Evolutionary conservation across 345 rosid genomes (phyloP).

Genomic region (Schrenkiella parvula): DNA sequence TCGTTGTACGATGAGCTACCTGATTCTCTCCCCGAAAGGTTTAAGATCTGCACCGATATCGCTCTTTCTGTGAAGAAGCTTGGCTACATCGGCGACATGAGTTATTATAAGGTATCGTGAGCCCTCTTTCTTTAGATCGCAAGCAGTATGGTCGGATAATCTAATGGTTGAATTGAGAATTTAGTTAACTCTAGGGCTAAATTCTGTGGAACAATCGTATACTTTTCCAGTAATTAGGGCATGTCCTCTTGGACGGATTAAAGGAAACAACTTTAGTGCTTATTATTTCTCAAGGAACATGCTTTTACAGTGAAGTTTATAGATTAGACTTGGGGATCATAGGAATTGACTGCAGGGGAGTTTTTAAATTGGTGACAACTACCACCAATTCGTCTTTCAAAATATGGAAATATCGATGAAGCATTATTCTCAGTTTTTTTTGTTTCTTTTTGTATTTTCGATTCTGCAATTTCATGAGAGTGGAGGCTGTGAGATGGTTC

Average conservation of each 20-base stretch:
- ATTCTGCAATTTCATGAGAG: not conserved
- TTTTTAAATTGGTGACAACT: not conserved
- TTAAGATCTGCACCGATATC: slow-evolving; percentile 59
- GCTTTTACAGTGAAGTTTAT: not conserved
- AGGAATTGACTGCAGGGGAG: not conserved
- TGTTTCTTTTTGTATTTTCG: not conserved
- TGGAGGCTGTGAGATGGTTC: not conserved
- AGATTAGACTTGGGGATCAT: not conserved
- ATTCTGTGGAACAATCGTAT: not conserved
- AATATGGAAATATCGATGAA: not conserved
- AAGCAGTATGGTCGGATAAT: not conserved
- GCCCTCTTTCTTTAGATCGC: not conserved
- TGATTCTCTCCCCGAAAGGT: slow-evolving; percentile 47
- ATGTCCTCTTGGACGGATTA: not conserved
- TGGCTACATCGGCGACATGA: slow-evolving; percentile 59
- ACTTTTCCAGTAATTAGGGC: not conserved
- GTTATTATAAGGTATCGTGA: slow-evolving; percentile 52
- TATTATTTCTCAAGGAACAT: not conserved
- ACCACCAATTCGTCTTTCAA: not conserved
- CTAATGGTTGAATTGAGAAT: not conserved
- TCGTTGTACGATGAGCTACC: slow-evolving; percentile 39
- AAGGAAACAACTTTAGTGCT: not conserved
- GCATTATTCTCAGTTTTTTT: not conserved
- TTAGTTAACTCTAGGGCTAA: not conserved
- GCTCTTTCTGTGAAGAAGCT: slow-evolving; percentile 49